A percentile compares a stretch with the other conserved stretches of the same genome.
Evolutionary conservation across 1,284 basidiomycete species (phyloP).

Genomic region (Papiliotrema laurentii): DNA sequence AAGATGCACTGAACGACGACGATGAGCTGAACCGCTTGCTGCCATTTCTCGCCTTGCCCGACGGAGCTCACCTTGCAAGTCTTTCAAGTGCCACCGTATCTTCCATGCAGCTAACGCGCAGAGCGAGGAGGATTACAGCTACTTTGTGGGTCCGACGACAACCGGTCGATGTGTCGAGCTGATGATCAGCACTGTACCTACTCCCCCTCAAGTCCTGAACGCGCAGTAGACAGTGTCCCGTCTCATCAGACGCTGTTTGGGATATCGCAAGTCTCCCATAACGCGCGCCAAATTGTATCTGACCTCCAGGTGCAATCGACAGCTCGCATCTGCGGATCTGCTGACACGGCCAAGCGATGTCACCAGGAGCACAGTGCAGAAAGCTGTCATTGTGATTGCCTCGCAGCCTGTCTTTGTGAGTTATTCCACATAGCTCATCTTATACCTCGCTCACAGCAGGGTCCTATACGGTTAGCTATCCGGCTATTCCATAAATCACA

Average conservation of each 20-base stretch:
- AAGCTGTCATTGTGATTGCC: conserved; percentile 92
- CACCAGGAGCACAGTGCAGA: conserved; percentile 93
- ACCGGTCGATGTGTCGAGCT: conserved; percentile 10
- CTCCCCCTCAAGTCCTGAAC: conserved; percentile 20
- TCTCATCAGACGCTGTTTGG: conserved; percentile 71
- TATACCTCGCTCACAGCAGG: conserved; percentile 21
- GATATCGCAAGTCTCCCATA: conserved; percentile 64
- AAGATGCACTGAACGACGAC: conserved; percentile 67
- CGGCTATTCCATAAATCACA: not conserved
- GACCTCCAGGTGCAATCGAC: conserved; percentile 79
- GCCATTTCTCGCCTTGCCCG: conserved; percentile 95
- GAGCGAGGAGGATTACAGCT: conserved; percentile 93
- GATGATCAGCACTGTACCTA: conserved; percentile 58
- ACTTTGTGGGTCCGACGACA: conserved; percentile 63
- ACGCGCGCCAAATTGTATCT: conserved; percentile 17
- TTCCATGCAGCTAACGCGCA: conserved; percentile 33
- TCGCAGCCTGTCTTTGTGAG: conserved; percentile 75
- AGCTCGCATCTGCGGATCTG: conserved; percentile 79
- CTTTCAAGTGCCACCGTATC: not conserved
- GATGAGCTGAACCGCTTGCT: conserved; percentile 76
- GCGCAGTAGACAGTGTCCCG: conserved; percentile 34
- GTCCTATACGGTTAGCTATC: conserved; percentile 32
- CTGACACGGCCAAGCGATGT: conserved; percentile 79
- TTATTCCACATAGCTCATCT: not conserved
- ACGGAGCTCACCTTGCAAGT: conserved; percentile 86